Percentiles rank a stretch among this genome's conserved stretches.
These are phyloP conservation scores for Patellaria atrata DNA, from an alignment of 495 filamentous ascomycete genomes.

Conservation along the genomic window DNA sequence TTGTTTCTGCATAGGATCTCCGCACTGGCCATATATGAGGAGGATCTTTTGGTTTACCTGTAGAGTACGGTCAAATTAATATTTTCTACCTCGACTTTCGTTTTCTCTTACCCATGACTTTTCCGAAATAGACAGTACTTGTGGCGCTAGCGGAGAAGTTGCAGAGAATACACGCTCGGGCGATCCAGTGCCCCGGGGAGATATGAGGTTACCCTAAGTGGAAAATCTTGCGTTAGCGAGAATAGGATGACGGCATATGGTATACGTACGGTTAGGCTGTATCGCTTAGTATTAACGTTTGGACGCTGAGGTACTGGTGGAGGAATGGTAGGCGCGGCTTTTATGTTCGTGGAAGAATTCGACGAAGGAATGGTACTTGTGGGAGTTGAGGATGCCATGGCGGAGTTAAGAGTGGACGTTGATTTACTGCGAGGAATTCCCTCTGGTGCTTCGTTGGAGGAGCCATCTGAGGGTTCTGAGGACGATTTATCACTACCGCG, in stretches of 20 bases:
- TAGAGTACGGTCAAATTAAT: background rate
- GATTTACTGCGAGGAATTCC: conserved; percentile 33
- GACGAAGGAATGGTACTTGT: conserved; percentile 45
- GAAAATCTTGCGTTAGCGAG: no score
- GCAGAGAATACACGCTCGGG: conserved; percentile 26
- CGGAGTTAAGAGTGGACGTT: conserved; percentile 48
- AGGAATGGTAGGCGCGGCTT: conserved; percentile 28
- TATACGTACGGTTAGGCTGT: conserved; percentile 25
- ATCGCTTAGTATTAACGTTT: conserved; percentile 25
- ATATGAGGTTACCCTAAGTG: conserved; percentile 7
- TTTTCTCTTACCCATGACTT: conserved; percentile 59
- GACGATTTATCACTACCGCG: conserved; percentile 36
- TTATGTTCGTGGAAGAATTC: conserved; percentile 35
- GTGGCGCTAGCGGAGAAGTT: conserved; percentile 66
- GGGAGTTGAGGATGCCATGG: conserved; percentile 37
- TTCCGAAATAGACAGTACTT: conserved; percentile 60
- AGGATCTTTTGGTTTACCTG: conserved; percentile 86
- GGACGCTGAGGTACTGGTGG: conserved; percentile 18
- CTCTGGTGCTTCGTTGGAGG: conserved; percentile 11
- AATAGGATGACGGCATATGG: no score
- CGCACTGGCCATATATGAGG: conserved; percentile 63
- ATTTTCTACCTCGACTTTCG: background rate
- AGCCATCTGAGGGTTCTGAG: conserved; percentile 29
- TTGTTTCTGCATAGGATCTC: conserved; percentile 51
- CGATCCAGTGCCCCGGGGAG: conserved; percentile 5